Base-by-base conservation (phyloP, 495 filamentous ascomycete species). In the Pseudomonodictys pantanalensis region DNA sequence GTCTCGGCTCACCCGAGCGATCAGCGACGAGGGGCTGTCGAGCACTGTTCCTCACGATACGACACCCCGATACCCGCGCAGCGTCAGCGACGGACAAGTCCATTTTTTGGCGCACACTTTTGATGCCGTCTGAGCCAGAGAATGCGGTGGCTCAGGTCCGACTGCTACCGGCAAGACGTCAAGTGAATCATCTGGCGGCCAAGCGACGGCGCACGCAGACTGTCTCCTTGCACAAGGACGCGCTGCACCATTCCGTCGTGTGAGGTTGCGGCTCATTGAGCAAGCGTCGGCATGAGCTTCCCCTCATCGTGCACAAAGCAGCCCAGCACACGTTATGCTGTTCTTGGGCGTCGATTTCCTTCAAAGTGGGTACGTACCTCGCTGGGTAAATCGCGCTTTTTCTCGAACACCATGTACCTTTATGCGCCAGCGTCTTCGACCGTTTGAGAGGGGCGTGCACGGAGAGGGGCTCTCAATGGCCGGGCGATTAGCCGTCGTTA, bases 301-400 rank as follows among this genome's bases (percentile, higher is more conserved):
- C 4, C 18, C 17, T 12, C 32, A 9, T 12, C 15, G 17, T 5
- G 39, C 42, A 32, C 42, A 12, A 49, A n/a, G 28, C n/a, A 47
- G 33, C n/a, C 42, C n/a, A 42, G 45, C 42, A 35, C 50, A 28
- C 56, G 41, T 59, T 35, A 59, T 59, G 56, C 56, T 43, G 25
- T 20, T 44, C 41, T 20, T 44, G 41, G 18, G 8, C 9, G n/a
- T n/a, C n/a, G n/a, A n/a, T n/a, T n/a, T n/a, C n/a, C n/a, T n/a
- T n/a, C n/a, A n/a, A n/a, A n/a, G n/a, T n/a, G 26, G 39, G 29
- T 48, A 29, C 39, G 42, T 20, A 24, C 33, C 8, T 12, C 30
- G 1, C 32, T 62, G 59, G 43, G 26, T 61, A 54, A 56, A 48
- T 41, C 33, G 45, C 42, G 58, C 58, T 35, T 23, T 38, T 62